These are phyloP conservation scores for Lolium perenne DNA, from an alignment of 176 grass and related monocot genomes.

Conservation along the genomic window DNA sequence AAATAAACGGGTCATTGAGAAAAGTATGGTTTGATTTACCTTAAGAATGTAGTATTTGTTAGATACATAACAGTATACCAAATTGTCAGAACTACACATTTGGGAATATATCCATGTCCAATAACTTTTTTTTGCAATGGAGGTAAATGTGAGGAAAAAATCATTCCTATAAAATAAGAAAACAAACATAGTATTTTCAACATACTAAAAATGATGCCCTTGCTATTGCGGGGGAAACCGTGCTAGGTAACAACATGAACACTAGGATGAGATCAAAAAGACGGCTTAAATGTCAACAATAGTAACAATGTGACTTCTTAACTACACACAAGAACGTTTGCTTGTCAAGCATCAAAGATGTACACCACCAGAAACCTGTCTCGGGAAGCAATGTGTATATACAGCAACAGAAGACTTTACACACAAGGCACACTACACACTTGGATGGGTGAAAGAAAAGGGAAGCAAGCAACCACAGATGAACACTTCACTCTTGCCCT, in stretches of 20 bases:
- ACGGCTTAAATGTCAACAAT: constrained; percentile 49
- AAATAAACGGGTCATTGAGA: too few relatives aligned
- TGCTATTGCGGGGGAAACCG: not conserved
- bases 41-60: too few relatives aligned
- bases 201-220: not conserved
- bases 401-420: constrained; percentile 65
- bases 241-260: not conserved
- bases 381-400: constrained; percentile 61
- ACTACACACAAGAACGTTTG: constrained; percentile 72
- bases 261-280: constrained; percentile 37
- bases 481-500: not conserved
- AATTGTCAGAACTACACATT: not conserved
- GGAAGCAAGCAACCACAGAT: constrained; percentile 34
- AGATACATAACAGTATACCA: too few relatives aligned
- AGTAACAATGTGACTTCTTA: constrained; percentile 60
- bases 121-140: not conserved
- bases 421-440: constrained; percentile 57
- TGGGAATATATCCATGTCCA: not conserved
- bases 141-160: not conserved
- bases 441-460: constrained; percentile 28
- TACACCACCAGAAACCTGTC: constrained; percentile 71
- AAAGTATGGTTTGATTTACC: too few relatives aligned
- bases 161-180: not conserved
- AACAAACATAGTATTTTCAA: not conserved
- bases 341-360: constrained; percentile 58